Percentiles rank a stretch among this genome's conserved stretches.
These are phyloP conservation scores for Cladosporium sp. DNA, from an alignment of 2,329 filamentous ascomycete genomes.

Conservation along the genomic window DNA sequence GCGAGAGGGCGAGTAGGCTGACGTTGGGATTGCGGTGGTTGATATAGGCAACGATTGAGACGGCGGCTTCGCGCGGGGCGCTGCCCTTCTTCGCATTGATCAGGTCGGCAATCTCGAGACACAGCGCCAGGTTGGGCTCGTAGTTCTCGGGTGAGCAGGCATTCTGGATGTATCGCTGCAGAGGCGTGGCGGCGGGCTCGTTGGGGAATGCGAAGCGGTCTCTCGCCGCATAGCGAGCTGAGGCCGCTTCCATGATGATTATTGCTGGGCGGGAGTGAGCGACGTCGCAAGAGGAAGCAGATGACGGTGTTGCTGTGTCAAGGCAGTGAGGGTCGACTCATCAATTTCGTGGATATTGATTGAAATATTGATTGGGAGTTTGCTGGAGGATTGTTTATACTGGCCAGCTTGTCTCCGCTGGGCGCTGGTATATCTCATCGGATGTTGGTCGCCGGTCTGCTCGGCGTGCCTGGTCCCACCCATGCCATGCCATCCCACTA, in stretches of 20 bases:
- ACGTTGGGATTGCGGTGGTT: slow-evolving; percentile 98
- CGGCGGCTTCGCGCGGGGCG: slow-evolving; percentile 89
- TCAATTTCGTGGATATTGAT: not conserved
- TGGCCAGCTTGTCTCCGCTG: slow-evolving; percentile 14
- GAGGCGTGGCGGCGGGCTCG: slow-evolving; percentile 75
- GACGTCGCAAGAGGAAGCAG: not conserved
- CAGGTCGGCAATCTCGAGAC: slow-evolving; percentile 93
- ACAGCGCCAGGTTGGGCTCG: slow-evolving; percentile 94
- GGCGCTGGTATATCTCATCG: not conserved
- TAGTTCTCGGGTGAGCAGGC: slow-evolving; percentile 97
- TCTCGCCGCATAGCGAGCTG: slow-evolving; percentile 89
- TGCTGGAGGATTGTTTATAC: not conserved
- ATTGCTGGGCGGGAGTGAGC: slow-evolving; percentile 1
- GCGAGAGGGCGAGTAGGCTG: slow-evolving; percentile 78
- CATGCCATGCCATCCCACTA: not conserved
- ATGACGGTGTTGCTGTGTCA: not conserved
- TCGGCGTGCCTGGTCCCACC: not conserved
- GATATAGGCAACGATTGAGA: slow-evolving; percentile 89
- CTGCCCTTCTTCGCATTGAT: slow-evolving; percentile 98
- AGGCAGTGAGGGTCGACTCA: not conserved
- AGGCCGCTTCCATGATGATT: slow-evolving; percentile 77
- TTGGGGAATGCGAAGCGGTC: slow-evolving; percentile 87
- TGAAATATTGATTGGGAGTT: not conserved
- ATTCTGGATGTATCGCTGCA: slow-evolving; percentile 94
- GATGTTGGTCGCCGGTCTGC: not conserved